A percentile compares a stretch with the other conserved stretches of the same genome.
Evolutionary conservation across 345 rosid genomes (phyloP).

Genomic region (Citrus mangshanensis): DNA sequence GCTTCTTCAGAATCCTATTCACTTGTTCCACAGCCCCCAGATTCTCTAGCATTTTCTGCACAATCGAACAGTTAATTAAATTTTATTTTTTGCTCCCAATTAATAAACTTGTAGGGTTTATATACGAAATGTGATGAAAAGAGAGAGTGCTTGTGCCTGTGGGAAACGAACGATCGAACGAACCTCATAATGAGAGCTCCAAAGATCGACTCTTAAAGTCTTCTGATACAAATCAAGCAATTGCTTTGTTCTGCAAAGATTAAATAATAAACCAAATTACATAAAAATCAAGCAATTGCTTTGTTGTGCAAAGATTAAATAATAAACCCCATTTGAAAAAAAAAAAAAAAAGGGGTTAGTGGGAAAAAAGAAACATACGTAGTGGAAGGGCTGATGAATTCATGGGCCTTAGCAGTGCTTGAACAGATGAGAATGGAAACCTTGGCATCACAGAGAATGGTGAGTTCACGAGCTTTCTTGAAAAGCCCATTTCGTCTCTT

Average conservation of each 20-base stretch:
- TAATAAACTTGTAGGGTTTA: too few species aligned
- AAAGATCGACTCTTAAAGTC: slow-evolving; percentile 52
- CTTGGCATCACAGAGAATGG: slow-evolving; percentile 77
- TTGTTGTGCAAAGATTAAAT: slow-evolving; percentile 36
- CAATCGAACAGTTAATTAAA: not conserved
- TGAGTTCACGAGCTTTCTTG: slow-evolving; percentile 82
- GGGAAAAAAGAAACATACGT: slow-evolving; percentile 32
- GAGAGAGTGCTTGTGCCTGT: too few species aligned
- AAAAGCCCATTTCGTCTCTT: slow-evolving; percentile 73
- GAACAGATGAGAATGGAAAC: slow-evolving; percentile 82
- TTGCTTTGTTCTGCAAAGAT: slow-evolving; percentile 52
- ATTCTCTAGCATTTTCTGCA: slow-evolving; percentile 66
- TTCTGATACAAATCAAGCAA: slow-evolving; percentile 66
- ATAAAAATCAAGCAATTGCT: slow-evolving; percentile 63
- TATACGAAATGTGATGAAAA: too few species aligned
- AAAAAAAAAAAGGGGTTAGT: too few species aligned
- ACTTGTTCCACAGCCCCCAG: slow-evolving; percentile 57
- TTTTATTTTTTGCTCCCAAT: too few species aligned
- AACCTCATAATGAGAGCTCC: slow-evolving; percentile 72
- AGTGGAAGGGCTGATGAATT: slow-evolving; percentile 66
- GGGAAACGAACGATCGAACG: not conserved
- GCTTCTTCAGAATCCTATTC: slow-evolving; percentile 52
- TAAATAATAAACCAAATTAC: slow-evolving; percentile 1
- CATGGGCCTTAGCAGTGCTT: slow-evolving; percentile 62
- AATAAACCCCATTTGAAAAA: not conserved